A percentile compares a stretch with the other conserved stretches of the same genome.
Evolutionary conservation across 2,329 filamentous ascomycete genomes (phyloP).

Genomic region (Trichoderma guizhouense): DNA sequence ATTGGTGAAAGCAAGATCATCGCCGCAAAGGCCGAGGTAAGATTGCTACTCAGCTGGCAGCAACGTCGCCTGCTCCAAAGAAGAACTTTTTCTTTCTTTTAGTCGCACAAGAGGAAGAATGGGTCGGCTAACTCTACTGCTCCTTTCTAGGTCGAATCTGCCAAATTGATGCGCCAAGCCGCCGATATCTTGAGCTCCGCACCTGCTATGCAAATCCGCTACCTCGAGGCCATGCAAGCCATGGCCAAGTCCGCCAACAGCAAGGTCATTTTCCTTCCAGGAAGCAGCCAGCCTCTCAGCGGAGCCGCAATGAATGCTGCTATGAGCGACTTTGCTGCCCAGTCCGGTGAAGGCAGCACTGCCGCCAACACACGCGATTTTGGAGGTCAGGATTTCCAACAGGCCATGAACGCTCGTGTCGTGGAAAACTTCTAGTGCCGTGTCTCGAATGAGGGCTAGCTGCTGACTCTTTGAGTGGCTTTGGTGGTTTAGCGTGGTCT

Average conservation of each 20-base stretch:
- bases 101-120: background rate
- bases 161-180: conserved; percentile 89
- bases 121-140: conserved; percentile 5
- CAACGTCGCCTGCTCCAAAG: background rate
- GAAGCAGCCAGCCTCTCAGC: conserved; percentile 53
- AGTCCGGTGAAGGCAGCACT: conserved; percentile 40
- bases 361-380: conserved; percentile 50
- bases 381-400: conserved; percentile 63
- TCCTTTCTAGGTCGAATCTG: conserved; percentile 67
- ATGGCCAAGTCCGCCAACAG: conserved; percentile 94
- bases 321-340: conserved; percentile 35
- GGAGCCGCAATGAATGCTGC: conserved; percentile 41
- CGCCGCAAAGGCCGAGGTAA: conserved; percentile 81
- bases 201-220: conserved; percentile 96
- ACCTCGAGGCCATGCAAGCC: conserved; percentile 96
- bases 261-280: conserved; percentile 83
- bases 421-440: conserved; percentile 75
- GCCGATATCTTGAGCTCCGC: conserved; percentile 90
- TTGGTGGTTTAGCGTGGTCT: conserved; percentile 33
- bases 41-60: background rate
- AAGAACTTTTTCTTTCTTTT: background rate
- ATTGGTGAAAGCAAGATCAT: conserved; percentile 99
- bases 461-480: conserved; percentile 33
- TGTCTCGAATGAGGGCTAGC: conserved; percentile 19
- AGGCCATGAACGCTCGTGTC: conserved; percentile 75